Evolutionary conservation across 2,329 filamentous ascomycete species (phyloP).

Genomic region (Thelonectria blattea): DNA sequence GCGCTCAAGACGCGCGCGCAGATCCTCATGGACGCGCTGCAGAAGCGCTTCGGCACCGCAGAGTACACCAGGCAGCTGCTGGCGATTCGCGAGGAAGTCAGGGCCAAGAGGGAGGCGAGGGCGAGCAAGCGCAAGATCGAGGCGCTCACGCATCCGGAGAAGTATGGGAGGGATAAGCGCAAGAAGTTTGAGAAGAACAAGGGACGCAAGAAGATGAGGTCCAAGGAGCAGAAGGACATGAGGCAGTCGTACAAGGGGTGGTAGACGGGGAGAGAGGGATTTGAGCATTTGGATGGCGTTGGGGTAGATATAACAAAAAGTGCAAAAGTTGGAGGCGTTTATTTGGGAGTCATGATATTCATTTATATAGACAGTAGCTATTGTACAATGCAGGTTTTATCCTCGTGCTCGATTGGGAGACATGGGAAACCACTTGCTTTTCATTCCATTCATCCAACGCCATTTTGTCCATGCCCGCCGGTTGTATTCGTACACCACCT

Average conservation of each 20-base stretch:
- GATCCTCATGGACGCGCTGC: slow-evolving; percentile 80
- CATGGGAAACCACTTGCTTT: slow-evolving; percentile 26
- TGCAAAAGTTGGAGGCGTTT: slow-evolving; percentile 30
- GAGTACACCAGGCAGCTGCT: slow-evolving; percentile 78
- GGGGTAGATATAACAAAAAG: slow-evolving; percentile 21
- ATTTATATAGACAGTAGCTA: slow-evolving; percentile 14
- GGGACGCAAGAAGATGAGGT: slow-evolving; percentile 80
- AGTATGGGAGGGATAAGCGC: slow-evolving; percentile 77
- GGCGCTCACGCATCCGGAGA: slow-evolving; percentile 82
- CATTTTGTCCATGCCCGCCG: slow-evolving; percentile 17
- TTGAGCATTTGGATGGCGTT: slow-evolving; percentile 39
- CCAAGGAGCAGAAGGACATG: slow-evolving; percentile 72
- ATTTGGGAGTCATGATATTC: slow-evolving; percentile 19
- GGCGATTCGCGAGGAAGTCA: slow-evolving; percentile 75
- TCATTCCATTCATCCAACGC: slow-evolving; percentile 23
- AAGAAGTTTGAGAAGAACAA: slow-evolving; percentile 86
- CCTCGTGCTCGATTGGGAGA: slow-evolving; percentile 20
- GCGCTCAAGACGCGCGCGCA: slow-evolving; percentile 73
- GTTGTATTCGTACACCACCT: slow-evolving; percentile 29
- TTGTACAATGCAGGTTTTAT: slow-evolving; percentile 6
- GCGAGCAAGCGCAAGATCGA: slow-evolving; percentile 89
- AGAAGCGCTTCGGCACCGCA: slow-evolving; percentile 82
- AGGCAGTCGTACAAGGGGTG: slow-evolving; percentile 71
- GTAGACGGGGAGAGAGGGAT: slow-evolving; percentile 27
- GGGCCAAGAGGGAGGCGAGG: slow-evolving; percentile 73